Percentiles rank a stretch among this genome's conserved stretches.
Evolutionary conservation across 2,329 filamentous ascomycete species (phyloP).

Genomic region (Neofusicoccum laricinum): DNA sequence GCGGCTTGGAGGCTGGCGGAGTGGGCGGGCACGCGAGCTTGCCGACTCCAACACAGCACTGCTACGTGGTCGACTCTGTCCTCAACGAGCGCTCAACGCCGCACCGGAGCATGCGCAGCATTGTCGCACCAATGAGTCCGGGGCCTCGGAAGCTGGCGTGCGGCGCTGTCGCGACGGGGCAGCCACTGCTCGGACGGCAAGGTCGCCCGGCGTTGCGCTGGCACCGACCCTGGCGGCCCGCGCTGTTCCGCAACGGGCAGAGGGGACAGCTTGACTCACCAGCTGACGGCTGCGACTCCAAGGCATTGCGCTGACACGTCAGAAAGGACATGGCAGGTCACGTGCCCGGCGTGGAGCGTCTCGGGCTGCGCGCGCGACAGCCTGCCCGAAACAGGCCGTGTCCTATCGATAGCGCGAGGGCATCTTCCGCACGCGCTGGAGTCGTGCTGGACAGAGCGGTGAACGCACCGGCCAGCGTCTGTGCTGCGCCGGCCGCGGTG

Average conservation of each 20-base stretch:
- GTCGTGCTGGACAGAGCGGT: not conserved
- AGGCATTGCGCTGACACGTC: not conserved
- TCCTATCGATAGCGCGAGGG: not conserved
- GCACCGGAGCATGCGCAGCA: not conserved
- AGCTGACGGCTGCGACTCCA: not conserved
- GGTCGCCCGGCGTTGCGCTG: constrained; percentile 1
- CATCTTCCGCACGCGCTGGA: not conserved
- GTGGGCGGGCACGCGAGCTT: not conserved
- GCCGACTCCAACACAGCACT: not conserved
- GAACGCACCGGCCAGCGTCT: constrained; percentile 5
- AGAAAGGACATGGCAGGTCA: not conserved
- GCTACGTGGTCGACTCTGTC: constrained; percentile 2
- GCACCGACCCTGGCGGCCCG: not conserved
- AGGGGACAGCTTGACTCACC: not conserved
- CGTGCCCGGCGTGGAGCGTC: not conserved
- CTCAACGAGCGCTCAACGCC: not conserved
- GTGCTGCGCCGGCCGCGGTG: too few relatives aligned
- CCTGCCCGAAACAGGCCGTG: not conserved
- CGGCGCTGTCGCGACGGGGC: not conserved
- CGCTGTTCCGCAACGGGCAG: not conserved
- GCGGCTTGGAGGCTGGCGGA: not conserved
- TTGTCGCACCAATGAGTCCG: not conserved
- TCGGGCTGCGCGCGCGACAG: constrained; percentile 3
- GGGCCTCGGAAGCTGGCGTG: not conserved
- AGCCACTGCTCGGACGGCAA: constrained; percentile 4